Conservation (phyloP, 78 protist genomes). For the Neovahlkampfia damariscottae region DNA sequence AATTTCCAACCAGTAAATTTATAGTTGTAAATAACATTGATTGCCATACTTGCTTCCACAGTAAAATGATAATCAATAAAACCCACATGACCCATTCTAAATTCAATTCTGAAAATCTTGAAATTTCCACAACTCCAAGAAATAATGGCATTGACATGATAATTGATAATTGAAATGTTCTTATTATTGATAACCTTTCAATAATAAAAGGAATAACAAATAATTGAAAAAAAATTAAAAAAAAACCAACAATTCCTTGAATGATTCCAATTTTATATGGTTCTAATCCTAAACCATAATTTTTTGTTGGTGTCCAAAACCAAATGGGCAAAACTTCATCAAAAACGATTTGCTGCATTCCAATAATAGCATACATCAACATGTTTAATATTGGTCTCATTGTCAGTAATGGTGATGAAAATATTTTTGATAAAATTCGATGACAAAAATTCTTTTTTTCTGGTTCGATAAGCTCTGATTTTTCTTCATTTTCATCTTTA, state of each 20-base stretch:
- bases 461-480: not conserved
- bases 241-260: not conserved
- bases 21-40: no score
- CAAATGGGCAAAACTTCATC: not conserved
- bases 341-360: not conserved
- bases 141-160: no score
- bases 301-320: not conserved
- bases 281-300: conserved; percentile 1
- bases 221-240: not conserved
- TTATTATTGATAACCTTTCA: no score
- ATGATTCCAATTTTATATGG: not conserved
- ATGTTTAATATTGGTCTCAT: not conserved
- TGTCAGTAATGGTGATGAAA: not conserved
- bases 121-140: no score
- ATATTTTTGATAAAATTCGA: not conserved
- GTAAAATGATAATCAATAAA: no score
- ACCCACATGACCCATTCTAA: no score
- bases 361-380: not conserved
- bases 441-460: not conserved
- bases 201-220: no score
- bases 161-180: no score
- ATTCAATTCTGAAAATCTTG: no score
- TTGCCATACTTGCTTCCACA: no score
- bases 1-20: no score
- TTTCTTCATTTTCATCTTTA: not conserved